Percentiles rank a stretch among this genome's conserved stretches.
These are phyloP conservation scores for Castanea mollissima DNA, from an alignment of 306 rosid genomes.

Conservation along the genomic window DNA sequence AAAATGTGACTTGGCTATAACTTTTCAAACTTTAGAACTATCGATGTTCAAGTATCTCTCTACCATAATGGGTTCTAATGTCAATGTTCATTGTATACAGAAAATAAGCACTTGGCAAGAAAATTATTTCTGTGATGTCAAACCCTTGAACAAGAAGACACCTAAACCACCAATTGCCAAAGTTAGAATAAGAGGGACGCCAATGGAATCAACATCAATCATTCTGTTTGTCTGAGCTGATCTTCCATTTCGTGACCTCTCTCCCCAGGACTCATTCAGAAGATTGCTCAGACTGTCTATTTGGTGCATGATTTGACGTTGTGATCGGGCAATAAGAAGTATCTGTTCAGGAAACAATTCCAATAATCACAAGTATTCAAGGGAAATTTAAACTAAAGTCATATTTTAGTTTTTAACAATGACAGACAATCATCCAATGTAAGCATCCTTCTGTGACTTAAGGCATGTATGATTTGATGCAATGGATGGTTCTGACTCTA, in stretches of 20 bases:
- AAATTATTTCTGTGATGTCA: conserved; percentile 49
- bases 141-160: conserved; percentile 53
- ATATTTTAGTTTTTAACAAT: not conserved
- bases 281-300: conserved; percentile 76
- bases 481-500: not conserved
- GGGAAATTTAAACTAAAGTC: not conserved
- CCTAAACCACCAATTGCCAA: conserved; percentile 73
- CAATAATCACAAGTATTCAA: not conserved
- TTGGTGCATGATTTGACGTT: conserved; percentile 84
- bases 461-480: not conserved
- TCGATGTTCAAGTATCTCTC: not conserved
- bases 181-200: conserved; percentile 55
- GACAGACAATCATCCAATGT: not conserved
- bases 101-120: not conserved
- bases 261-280: conserved; percentile 62
- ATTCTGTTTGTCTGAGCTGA: conserved; percentile 38
- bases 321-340: conserved; percentile 60
- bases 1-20: not conserved
- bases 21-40: not conserved
- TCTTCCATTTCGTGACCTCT: conserved; percentile 54
- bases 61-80: not conserved
- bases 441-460: not conserved
- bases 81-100: not conserved
- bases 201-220: conserved; percentile 41
- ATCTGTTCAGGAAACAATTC: conserved; percentile 37